Conservation (phyloP, 345 rosid genomes). For the Salix brachista region DNA sequence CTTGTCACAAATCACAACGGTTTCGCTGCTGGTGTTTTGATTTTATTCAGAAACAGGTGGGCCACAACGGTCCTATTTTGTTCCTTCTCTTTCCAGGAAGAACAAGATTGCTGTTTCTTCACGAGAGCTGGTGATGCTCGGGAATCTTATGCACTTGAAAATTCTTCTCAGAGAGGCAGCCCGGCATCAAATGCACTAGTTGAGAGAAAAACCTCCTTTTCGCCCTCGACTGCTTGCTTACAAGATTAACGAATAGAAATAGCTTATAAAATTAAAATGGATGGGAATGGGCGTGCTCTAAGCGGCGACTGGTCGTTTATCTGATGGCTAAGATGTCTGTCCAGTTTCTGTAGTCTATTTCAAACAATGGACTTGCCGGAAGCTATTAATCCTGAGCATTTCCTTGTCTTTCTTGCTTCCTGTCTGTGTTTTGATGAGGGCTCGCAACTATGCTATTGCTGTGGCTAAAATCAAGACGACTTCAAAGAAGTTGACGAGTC, state of each 20-base stretch:
- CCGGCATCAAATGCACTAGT: not conserved
- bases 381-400: not conserved
- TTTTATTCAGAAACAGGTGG: not conserved
- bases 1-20: no score
- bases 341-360: not conserved
- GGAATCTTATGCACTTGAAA: not conserved
- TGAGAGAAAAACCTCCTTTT: not conserved
- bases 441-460: no score
- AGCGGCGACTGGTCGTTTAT: not conserved
- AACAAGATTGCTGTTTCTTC: not conserved
- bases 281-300: not conserved
- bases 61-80: not conserved
- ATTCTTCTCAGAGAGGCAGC: not conserved
- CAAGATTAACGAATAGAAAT: no score
- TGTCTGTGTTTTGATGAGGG: not conserved
- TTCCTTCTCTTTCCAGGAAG: not conserved
- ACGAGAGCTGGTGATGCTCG: not conserved
- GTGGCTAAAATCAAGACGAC: no score
- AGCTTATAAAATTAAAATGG: not conserved
- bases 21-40: not conserved
- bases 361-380: not conserved
- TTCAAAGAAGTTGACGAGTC: no score
- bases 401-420: not conserved
- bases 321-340: not conserved
- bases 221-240: not conserved